A percentile compares a stretch with the other conserved stretches of the same genome.
phyloP scores from a whole-genome alignment of 345 rosid species.

The Gossypium stocksii region DNA sequence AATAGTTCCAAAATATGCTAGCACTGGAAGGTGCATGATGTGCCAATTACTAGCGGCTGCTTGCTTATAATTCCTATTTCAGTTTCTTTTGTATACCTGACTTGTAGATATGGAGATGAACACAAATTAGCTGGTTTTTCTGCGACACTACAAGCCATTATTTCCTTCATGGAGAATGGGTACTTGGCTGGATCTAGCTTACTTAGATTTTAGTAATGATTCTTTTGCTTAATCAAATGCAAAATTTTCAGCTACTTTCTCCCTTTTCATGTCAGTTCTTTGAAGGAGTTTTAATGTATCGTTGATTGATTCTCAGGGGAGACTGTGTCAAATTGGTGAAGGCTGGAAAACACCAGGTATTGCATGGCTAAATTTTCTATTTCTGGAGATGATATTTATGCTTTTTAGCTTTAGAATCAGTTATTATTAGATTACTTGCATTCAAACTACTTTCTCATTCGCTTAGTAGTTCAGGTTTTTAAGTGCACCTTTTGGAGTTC shows the following conservation, averaged over 20 bases:
- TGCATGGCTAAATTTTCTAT: constrained; percentile 2
- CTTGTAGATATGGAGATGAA: constrained; percentile 87
- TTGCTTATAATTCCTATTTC: background rate
- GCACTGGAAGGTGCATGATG: background rate
- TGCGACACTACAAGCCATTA: constrained; percentile 96
- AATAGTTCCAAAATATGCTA: background rate
- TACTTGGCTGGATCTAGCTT: constrained; percentile 28
- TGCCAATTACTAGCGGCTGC: background rate
- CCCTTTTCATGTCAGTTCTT: constrained; percentile 32
- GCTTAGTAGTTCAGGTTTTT: background rate
- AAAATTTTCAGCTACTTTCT: background rate
- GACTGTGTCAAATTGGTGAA: constrained; percentile 47
- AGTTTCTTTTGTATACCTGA: constrained; percentile 12
- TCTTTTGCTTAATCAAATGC: background rate
- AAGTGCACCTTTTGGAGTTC: background rate
- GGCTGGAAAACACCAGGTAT: constrained; percentile 60
- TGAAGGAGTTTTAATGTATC: background rate
- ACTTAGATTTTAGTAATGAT: constrained; percentile 8
- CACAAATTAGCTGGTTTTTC: constrained; percentile 99
- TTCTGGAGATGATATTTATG: background rate
- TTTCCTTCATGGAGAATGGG: constrained; percentile 98
- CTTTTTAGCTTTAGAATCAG: background rate
- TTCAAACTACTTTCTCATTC: background rate
- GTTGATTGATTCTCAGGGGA: constrained; percentile 31
- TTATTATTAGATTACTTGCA: background rate